Percentiles rank a stretch among this genome's conserved stretches.
Evolutionary conservation across 2,329 filamentous ascomycete genomes (phyloP).

Genomic region (Aspergillus fumigatiaffinis): DNA sequence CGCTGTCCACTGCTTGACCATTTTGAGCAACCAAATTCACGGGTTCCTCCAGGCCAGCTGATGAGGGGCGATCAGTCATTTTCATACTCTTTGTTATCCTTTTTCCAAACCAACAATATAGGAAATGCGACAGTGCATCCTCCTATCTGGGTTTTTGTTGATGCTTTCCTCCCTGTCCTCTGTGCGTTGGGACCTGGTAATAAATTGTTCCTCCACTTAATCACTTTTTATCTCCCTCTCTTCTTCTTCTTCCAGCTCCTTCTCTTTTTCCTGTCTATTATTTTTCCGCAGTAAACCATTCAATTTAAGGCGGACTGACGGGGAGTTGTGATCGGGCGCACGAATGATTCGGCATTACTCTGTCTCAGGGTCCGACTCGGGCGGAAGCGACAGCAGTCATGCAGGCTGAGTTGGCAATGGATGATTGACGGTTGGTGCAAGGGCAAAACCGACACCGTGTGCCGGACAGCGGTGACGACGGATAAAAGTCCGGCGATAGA

Average conservation of each 20-base stretch:
- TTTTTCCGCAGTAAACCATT: slow-evolving; percentile 1
- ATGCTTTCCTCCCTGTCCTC: background rate
- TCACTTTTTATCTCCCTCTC: background rate
- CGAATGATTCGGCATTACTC: slow-evolving; percentile 33
- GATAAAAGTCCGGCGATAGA: slow-evolving; percentile 19
- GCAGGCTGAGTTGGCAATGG: slow-evolving; percentile 7
- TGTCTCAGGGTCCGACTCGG: slow-evolving; percentile 11
- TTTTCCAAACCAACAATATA: slow-evolving; percentile 18
- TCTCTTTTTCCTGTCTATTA: slow-evolving; percentile 6
- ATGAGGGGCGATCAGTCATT: slow-evolving; percentile 30
- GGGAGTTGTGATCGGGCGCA: slow-evolving; percentile 21
- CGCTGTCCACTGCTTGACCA: slow-evolving; percentile 20
- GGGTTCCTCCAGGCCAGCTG: slow-evolving; percentile 29
- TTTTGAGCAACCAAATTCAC: slow-evolving; percentile 21
- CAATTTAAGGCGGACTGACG: slow-evolving; percentile 22
- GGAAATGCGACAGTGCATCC: slow-evolving; percentile 27
- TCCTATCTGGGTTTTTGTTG: slow-evolving; percentile 8
- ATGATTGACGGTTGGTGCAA: background rate
- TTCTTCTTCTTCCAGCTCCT: slow-evolving; percentile 1
- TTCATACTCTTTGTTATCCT: slow-evolving; percentile 23
- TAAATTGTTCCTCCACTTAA: background rate
- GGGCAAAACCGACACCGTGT: slow-evolving; percentile 16
- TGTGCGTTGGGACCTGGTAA: background rate
- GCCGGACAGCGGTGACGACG: slow-evolving; percentile 24
- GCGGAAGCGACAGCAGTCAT: slow-evolving; percentile 15